Evolutionary conservation across 106 monocot genomes (phyloP).

Genomic region (Apostasia shenzhenica): DNA sequence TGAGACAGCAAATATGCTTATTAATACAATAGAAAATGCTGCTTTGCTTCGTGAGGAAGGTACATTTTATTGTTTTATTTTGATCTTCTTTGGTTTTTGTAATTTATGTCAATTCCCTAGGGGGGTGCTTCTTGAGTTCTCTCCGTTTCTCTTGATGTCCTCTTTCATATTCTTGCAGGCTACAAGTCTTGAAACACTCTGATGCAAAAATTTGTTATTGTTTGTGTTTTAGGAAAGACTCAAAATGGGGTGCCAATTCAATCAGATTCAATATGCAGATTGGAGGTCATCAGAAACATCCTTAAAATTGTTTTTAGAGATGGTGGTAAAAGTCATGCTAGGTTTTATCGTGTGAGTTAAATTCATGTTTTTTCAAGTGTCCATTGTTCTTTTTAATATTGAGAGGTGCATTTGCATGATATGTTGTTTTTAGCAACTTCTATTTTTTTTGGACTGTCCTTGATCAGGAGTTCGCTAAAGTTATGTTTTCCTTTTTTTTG

Average conservation of each 20-base stretch:
- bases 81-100: neutral
- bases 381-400: neutral
- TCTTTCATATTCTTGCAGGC: neutral
- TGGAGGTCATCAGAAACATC: conserved; percentile 71
- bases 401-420: neutral
- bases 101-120: neutral
- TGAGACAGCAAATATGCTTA: conserved; percentile 81
- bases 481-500: conserved; percentile 1
- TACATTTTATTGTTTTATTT: conserved; percentile 15
- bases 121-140: neutral
- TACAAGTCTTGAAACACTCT: neutral
- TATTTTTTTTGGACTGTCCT: neutral
- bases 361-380: neutral
- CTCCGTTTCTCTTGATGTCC: neutral
- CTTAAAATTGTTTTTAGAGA: conserved; percentile 81
- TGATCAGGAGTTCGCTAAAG: neutral
- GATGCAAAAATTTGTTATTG: neutral
- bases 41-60: conserved; percentile 83
- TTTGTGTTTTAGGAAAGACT: conserved; percentile 24
- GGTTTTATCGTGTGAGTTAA: conserved; percentile 68
- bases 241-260: conserved; percentile 18
- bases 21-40: conserved; percentile 85
- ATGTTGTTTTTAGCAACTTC: neutral
- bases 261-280: conserved; percentile 54
- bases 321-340: conserved; percentile 74